Conservation (phyloP, 257 asterid genomes). For the Echium plantagineum region DNA sequence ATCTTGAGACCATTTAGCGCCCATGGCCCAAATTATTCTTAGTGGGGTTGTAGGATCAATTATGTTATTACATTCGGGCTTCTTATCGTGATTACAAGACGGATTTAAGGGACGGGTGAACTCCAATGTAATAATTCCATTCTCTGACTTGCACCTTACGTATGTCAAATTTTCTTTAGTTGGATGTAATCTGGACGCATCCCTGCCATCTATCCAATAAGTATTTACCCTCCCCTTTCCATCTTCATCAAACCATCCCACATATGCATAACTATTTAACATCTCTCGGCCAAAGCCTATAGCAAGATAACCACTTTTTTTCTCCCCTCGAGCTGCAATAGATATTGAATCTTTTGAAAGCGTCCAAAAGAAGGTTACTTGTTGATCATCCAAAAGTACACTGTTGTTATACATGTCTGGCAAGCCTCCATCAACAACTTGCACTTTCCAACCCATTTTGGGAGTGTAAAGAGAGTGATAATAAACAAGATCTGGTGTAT, state of each 20-base stretch:
- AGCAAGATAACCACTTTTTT: constrained; percentile 93
- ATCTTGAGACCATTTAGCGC: constrained; percentile 81
- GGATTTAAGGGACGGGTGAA: constrained; percentile 86
- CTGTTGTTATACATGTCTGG: constrained; percentile 91
- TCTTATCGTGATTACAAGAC: constrained; percentile 35
- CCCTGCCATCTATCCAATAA: constrained; percentile 76
- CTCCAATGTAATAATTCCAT: constrained; percentile 83
- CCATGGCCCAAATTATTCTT: constrained; percentile 94
- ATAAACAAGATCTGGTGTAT: constrained; percentile 87
- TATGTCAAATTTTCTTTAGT: constrained; percentile 79
- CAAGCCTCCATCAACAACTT: constrained; percentile 96
- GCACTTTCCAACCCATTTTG: constrained; percentile 98
- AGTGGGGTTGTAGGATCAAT: constrained; percentile 82
- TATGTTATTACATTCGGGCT: constrained; percentile 78
- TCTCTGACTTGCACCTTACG: constrained; percentile 91
- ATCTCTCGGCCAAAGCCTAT: constrained; percentile 88
- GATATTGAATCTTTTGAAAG: constrained; percentile 69
- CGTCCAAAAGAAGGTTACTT: constrained; percentile 93
- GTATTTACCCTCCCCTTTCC: constrained; percentile 85
- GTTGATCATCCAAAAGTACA: constrained; percentile 93
- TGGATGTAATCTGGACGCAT: constrained; percentile 57
- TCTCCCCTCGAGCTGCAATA: constrained; percentile 89
- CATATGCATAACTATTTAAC: constrained; percentile 76
- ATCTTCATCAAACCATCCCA: constrained; percentile 78
- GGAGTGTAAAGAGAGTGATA: constrained; percentile 72